These are phyloP conservation scores for Taphrina flavorubra DNA, from an alignment of 1,139 yeast species.

Conservation along the genomic window DNA sequence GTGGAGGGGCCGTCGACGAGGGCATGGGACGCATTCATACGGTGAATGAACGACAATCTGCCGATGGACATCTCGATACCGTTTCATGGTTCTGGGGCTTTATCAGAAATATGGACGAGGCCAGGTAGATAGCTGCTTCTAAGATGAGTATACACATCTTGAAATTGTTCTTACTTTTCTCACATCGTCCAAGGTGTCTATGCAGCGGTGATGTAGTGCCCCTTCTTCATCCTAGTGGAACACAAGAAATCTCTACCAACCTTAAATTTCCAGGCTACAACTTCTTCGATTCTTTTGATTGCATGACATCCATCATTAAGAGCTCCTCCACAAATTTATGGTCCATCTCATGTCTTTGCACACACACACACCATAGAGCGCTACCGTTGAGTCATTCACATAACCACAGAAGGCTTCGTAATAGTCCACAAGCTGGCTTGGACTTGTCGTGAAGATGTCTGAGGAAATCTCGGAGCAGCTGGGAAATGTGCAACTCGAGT, in stretches of 20 bases:
- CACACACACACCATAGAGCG: neutral
- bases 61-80: constrained; percentile 62
- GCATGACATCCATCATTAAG: neutral
- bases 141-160: neutral
- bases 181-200: too few relatives aligned
- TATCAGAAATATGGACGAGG: constrained; percentile 52
- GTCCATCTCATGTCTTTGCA: neutral
- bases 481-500: constrained; percentile 18
- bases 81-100: constrained; percentile 67
- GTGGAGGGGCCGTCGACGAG: constrained; percentile 19
- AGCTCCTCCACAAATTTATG: constrained; percentile 17
- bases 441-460: neutral
- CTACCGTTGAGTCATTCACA: neutral
- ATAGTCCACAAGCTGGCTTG: neutral
- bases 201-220: too few relatives aligned
- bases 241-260: too few relatives aligned
- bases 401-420: neutral
- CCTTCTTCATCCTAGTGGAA: too few relatives aligned
- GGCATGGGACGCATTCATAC: constrained; percentile 56
- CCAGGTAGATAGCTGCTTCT: neutral
- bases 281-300: too few relatives aligned
- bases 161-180: too few relatives aligned
- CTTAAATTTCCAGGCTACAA: neutral
- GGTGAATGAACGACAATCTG: constrained; percentile 62
- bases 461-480: constrained; percentile 5